Base-by-base conservation (phyloP, 2,329 filamentous ascomycete genomes). In the Cercospora sp. region DNA sequence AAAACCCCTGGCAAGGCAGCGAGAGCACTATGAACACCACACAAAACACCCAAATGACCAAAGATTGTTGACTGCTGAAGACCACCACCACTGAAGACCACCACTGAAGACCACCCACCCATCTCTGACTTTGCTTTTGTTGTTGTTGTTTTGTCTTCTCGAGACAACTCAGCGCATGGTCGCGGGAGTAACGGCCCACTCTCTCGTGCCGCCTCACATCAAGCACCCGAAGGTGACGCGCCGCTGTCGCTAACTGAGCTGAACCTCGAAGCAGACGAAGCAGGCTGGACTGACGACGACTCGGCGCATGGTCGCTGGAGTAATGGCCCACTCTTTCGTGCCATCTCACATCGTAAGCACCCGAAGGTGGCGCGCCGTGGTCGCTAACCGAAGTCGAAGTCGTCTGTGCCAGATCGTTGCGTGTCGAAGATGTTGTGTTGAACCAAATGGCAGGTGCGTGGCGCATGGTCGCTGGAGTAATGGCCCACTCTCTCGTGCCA, bases 381-480 rank as follows among this genome's bases (percentile, higher is more conserved):
- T 58, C 53, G 53, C 53, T 58, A 58, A 58, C 53, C 26, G 53
- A 58, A 58, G 53, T 16, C 26, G 16, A 3, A 1, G 26, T 34
- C 53, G 30, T 26, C 53, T 18, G n/a, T 28, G 53, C 53, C 53
- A 58, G 26, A n/a, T 51, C 45, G 45, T 51, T 16, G 45, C 45
- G 21, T 51, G 45, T 26, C 45, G 18, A 51, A 51, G 45, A 24
- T 12, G 45, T 51, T 51, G 45, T 51, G 37, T 40, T 40, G 37
- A 40, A 40, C 37, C 37, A 40, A 40, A n/a, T 40, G 37, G 37
- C 37, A 40, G 37, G 37, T 40, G 37, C 37, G 49, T 53, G 32
- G 55, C 55, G 55, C 55, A 59, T 59, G 55, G 55, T 59, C 53
- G 55, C 55, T 32, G 55, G 55, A 59, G 55, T 59, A 37, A 59